These are phyloP conservation scores for Saturnispora gosingensis DNA, from an alignment of 805 yeast species.

Conservation along the genomic window DNA sequence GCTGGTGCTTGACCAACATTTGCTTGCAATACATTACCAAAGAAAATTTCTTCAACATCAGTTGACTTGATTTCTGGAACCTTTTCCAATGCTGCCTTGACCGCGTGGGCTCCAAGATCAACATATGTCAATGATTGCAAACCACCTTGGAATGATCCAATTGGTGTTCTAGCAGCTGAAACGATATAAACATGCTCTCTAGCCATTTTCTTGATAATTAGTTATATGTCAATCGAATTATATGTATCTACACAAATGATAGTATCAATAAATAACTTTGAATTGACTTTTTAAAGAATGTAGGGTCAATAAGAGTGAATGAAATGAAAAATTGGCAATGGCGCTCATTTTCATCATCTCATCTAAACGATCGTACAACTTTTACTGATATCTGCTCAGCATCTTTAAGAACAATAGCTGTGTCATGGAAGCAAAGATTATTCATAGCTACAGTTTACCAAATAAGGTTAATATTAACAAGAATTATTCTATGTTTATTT, in stretches of 20 bases:
- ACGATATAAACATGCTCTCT: slow-evolving; percentile 69
- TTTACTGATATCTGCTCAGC: not conserved
- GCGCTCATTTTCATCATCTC: not conserved
- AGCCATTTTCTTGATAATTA: slow-evolving; percentile 16
- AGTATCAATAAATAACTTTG: not conserved
- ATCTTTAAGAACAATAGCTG: not conserved
- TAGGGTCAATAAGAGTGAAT: not conserved
- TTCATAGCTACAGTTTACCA: no score
- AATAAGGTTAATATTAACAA: no score
- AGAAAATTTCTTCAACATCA: slow-evolving; percentile 79
- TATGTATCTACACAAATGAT: not conserved
- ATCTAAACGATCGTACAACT: slow-evolving; percentile 1
- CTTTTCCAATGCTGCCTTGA: slow-evolving; percentile 74
- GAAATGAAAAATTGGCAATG: not conserved
- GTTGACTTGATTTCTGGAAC: slow-evolving; percentile 73
- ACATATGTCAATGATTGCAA: slow-evolving; percentile 66
- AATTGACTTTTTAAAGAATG: not conserved
- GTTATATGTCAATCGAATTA: not conserved
- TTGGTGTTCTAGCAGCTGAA: slow-evolving; percentile 87
- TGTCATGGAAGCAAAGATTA: no score
- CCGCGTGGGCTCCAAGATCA: slow-evolving; percentile 90
- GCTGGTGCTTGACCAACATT: slow-evolving; percentile 97
- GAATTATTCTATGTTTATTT: no score
- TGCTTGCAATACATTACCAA: slow-evolving; percentile 90
- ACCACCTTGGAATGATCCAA: slow-evolving; percentile 88